Percentiles rank a stretch among this genome's conserved stretches.
phyloP scores from a whole-genome alignment of 2,329 filamentous ascomycete species.

The Colletotrichum sp. region DNA sequence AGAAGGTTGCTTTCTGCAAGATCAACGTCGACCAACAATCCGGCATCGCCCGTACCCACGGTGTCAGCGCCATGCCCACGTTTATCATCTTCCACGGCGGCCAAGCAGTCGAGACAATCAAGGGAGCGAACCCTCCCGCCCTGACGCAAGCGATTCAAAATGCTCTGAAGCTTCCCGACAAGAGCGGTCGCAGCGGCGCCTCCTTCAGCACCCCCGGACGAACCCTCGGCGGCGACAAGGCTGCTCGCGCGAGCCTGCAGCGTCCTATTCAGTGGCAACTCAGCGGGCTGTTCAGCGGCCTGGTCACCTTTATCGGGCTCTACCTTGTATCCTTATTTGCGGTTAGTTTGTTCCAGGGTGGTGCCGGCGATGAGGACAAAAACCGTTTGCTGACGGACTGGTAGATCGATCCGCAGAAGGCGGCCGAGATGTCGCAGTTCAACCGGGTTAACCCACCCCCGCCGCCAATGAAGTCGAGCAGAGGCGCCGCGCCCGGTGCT shows the following conservation, averaged over 20 bases:
- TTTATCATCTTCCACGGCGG: constrained; percentile 89
- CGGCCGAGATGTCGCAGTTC: constrained; percentile 64
- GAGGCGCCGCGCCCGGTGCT: constrained; percentile 10
- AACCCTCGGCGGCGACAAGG: constrained; percentile 54
- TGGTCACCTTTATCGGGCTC: constrained; percentile 63
- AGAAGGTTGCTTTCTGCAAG: constrained; percentile 87
- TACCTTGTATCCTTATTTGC: constrained; percentile 68
- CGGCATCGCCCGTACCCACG: constrained; percentile 77
- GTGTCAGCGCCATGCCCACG: constrained; percentile 88
- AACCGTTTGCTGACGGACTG: constrained; percentile 13
- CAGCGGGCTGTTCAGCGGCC: constrained; percentile 50
- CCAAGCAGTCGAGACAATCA: constrained; percentile 74
- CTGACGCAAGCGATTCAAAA: constrained; percentile 80
- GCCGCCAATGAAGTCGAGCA: constrained; percentile 22
- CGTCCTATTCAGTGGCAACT: constrained; percentile 35
- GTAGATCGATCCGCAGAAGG: constrained; percentile 66
- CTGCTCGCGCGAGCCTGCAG: constrained; percentile 21
- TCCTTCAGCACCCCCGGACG: constrained; percentile 61
- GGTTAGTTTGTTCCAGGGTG: constrained; percentile 41
- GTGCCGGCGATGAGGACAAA: background rate
- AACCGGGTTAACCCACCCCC: constrained; percentile 53
- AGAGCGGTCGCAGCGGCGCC: constrained; percentile 45
- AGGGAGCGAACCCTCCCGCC: constrained; percentile 79
- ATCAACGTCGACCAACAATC: constrained; percentile 87
- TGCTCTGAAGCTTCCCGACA: constrained; percentile 58